These are phyloP conservation scores for Penicillium decumbens DNA, from an alignment of 2,329 filamentous ascomycete species.

Conservation along the genomic window DNA sequence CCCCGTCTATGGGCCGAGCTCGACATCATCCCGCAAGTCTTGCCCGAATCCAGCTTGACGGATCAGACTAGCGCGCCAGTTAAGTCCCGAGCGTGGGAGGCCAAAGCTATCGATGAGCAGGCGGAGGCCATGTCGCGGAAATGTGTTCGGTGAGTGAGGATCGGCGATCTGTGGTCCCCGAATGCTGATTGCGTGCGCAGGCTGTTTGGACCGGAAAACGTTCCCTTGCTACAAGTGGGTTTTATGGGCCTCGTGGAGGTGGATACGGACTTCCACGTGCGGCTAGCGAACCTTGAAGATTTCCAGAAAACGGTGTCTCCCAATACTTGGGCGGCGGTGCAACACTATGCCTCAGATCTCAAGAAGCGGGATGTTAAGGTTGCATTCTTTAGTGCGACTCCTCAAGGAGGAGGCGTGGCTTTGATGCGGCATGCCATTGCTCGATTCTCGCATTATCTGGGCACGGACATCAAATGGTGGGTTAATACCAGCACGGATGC, in stretches of 20 bases:
- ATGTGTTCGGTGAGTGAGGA: slow-evolving; percentile 58
- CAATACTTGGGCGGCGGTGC: slow-evolving; percentile 62
- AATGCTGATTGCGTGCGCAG: slow-evolving; percentile 37
- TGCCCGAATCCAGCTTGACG: slow-evolving; percentile 40
- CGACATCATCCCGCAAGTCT: slow-evolving; percentile 68
- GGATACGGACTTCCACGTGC: slow-evolving; percentile 61
- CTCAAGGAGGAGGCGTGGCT: slow-evolving; percentile 76
- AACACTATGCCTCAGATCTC: slow-evolving; percentile 60
- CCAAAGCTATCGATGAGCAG: slow-evolving; percentile 68
- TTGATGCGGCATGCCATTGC: slow-evolving; percentile 76
- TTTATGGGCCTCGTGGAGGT: slow-evolving; percentile 66
- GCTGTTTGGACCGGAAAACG: slow-evolving; percentile 67
- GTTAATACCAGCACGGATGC: slow-evolving; percentile 20
- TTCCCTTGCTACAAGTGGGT: slow-evolving; percentile 63
- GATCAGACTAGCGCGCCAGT: slow-evolving; percentile 20
- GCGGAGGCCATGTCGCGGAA: slow-evolving; percentile 77
- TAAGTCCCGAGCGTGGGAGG: slow-evolving; percentile 41
- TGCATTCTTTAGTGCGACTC: slow-evolving; percentile 75
- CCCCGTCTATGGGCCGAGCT: slow-evolving; percentile 70
- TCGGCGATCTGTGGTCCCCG: neutral
- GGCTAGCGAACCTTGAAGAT: slow-evolving; percentile 54
- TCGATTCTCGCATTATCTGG: slow-evolving; percentile 62
- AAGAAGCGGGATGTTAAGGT: slow-evolving; percentile 62
- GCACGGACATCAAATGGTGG: slow-evolving; percentile 70
- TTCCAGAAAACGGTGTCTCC: slow-evolving; percentile 59